Evolutionary conservation across 208 protist species (phyloP).

Genomic region (Leptomonas seymouri): DNA sequence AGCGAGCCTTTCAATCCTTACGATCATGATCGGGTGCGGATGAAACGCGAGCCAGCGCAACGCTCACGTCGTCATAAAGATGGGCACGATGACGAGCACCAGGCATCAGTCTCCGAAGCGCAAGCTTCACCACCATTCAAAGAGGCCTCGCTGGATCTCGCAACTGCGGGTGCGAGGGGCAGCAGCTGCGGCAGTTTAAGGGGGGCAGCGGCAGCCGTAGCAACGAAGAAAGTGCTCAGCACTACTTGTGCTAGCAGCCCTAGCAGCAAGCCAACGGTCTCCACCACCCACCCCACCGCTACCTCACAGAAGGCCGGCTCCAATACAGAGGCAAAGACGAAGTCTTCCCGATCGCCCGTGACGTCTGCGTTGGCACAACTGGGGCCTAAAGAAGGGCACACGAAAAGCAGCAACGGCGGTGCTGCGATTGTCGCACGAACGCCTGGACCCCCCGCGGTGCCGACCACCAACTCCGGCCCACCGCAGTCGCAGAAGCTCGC

Average conservation of each 20-base stretch:
- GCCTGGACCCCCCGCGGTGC: background rate
- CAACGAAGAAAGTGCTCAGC: background rate
- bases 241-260: background rate
- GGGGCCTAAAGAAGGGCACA: no score
- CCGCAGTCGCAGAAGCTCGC: background rate
- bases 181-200: background rate
- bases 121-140: no score
- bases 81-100: background rate
- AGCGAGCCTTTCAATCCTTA: slow-evolving; percentile 14
- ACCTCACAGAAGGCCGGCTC: background rate
- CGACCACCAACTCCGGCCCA: background rate
- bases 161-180: background rate
- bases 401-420: no score
- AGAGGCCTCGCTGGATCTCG: background rate
- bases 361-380: background rate
- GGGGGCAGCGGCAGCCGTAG: background rate
- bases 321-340: background rate
- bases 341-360: background rate
- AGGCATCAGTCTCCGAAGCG: background rate
- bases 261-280: background rate
- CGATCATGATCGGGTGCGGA: slow-evolving; percentile 12
- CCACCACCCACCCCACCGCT: background rate
- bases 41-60: background rate
- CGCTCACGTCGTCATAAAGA: background rate
- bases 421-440: no score